phyloP scores from a whole-genome alignment of 805 yeast species.

The Kodamaea sagamina region DNA sequence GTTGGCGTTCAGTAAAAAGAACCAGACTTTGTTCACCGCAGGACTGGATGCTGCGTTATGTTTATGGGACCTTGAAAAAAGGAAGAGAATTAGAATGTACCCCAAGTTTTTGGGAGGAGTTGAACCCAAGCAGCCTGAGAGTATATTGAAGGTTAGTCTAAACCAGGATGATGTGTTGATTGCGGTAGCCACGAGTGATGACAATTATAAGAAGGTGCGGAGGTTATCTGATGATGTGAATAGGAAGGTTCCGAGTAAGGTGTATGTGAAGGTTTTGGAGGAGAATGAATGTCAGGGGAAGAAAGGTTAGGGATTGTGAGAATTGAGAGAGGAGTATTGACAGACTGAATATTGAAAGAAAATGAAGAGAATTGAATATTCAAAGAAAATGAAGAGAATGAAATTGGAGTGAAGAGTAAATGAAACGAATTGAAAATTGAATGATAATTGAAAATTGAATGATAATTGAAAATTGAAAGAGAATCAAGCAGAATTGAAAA shows the following conservation, averaged over 20 bases:
- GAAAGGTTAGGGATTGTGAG: too few relatives aligned
- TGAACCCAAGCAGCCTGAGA: conserved; percentile 20
- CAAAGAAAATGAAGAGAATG: too few relatives aligned
- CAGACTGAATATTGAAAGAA: too few relatives aligned
- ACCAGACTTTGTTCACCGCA: conserved; percentile 48
- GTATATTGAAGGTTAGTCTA: conserved; percentile 27
- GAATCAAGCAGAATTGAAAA: too few relatives aligned
- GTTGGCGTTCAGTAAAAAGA: conserved; percentile 41
- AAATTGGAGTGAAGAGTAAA: too few relatives aligned
- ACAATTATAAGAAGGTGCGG: conserved; percentile 35
- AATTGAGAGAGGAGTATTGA: not conserved
- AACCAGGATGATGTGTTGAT: conserved; percentile 21
- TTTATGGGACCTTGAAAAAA: conserved; percentile 50
- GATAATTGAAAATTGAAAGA: too few relatives aligned
- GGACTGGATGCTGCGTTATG: conserved; percentile 55
- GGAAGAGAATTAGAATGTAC: conserved; percentile 46
- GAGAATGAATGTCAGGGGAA: conserved; percentile 6
- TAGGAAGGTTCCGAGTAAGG: conserved; percentile 13
- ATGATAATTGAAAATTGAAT: too few relatives aligned
- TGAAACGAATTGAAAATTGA: too few relatives aligned
- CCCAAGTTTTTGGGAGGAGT: conserved; percentile 26
- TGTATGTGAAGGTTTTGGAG: conserved; percentile 12
- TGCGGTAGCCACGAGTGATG: conserved; percentile 47
- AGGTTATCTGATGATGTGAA: conserved; percentile 16
- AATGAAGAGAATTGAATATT: too few relatives aligned